Evolutionary conservation across 441 rosid genomes (phyloP).

Genomic region (Erysimum cheiri): DNA sequence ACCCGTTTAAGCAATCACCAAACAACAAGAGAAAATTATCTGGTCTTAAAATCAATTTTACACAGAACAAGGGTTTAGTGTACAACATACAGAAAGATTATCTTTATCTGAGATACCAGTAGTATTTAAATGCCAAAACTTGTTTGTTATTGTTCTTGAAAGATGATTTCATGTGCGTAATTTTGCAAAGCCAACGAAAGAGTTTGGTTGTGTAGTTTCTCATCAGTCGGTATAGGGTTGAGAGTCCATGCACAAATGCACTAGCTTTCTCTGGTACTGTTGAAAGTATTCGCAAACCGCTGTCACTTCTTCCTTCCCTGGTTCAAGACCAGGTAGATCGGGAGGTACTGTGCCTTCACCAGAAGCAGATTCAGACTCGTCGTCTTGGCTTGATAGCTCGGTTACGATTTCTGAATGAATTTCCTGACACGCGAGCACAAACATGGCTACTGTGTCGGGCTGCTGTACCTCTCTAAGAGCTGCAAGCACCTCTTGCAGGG

Average conservation of each 20-base stretch:
- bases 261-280: conserved; percentile 89
- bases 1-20: background rate
- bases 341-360: conserved; percentile 42
- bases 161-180: conserved; percentile 10
- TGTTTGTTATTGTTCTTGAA: conserved; percentile 18
- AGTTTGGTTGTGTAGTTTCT: background rate
- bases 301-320: conserved; percentile 75
- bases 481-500: conserved; percentile 83
- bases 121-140: conserved; percentile 19
- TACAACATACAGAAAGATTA: conserved; percentile 31
- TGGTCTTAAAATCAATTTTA: conserved; percentile 16
- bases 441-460: conserved; percentile 97
- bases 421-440: conserved; percentile 84
- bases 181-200: background rate
- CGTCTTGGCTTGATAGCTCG: conserved; percentile 49
- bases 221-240: conserved; percentile 70
- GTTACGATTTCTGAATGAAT: conserved; percentile 58
- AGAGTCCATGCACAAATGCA: conserved; percentile 93
- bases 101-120: background rate
- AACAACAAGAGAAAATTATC: background rate
- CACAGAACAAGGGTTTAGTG: conserved; percentile 22
- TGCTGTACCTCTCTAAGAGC: conserved; percentile 86
- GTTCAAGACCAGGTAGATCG: conserved; percentile 68
- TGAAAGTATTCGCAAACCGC: conserved; percentile 88
- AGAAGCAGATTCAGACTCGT: conserved; percentile 32